Percentiles rank a stretch among this genome's conserved stretches.
phyloP scores from a whole-genome alignment of 805 yeast species.

The Wickerhamiella allomyrinae region DNA sequence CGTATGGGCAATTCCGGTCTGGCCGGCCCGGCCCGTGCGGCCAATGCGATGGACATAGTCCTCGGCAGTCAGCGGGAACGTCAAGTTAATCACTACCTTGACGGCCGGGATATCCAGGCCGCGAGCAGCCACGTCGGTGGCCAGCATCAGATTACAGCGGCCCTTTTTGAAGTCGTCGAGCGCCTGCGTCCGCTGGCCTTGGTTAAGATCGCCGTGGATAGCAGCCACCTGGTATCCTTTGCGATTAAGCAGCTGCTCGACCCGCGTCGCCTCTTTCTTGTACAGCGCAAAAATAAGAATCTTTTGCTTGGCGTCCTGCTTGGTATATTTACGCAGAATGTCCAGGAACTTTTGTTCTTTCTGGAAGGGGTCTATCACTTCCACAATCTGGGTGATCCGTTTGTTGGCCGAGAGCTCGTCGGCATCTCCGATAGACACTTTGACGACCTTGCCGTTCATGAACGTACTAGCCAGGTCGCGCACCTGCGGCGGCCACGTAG shows the following conservation, averaged over 20 bases:
- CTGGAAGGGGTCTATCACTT: conserved; percentile 68
- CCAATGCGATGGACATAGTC: conserved; percentile 97
- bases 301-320: conserved; percentile 47
- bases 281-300: conserved; percentile 85
- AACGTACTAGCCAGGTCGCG: conserved; percentile 78
- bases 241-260: conserved; percentile 58
- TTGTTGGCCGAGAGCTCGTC: conserved; percentile 92
- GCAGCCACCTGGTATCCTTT: conserved; percentile 79
- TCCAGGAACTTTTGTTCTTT: conserved; percentile 68
- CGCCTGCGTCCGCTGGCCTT: conserved; percentile 82
- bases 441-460: conserved; percentile 65
- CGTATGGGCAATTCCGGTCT: conserved; percentile 87
- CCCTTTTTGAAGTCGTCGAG: conserved; percentile 76
- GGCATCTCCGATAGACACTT: conserved; percentile 83
- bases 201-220: conserved; percentile 90
- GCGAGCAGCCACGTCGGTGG: conserved; percentile 97
- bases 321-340: conserved; percentile 51
- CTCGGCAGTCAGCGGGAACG: conserved; percentile 92
- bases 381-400: conserved; percentile 84
- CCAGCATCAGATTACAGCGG: conserved; percentile 57
- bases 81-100: conserved; percentile 83
- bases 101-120: conserved; percentile 97
- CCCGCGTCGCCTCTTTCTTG: conserved; percentile 90
- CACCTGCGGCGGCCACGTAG: conserved; percentile 99
- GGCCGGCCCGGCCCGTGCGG: conserved; percentile 96